phyloP scores from a whole-genome alignment of 164 flowering plant genomes.

The Paratinospora sagittata region DNA sequence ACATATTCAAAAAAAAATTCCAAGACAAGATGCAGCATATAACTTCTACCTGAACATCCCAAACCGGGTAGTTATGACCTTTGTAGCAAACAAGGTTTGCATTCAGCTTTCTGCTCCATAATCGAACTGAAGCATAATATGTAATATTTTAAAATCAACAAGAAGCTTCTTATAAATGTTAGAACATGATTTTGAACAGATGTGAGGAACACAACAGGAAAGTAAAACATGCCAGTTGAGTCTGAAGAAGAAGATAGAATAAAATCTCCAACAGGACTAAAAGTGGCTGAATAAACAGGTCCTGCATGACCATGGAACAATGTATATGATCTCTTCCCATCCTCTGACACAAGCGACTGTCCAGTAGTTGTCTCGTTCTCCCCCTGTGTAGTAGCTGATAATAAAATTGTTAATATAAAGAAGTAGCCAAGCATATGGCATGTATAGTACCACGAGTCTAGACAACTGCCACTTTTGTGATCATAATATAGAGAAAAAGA shows the following conservation, averaged over 20 bases:
- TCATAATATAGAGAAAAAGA: too few species aligned
- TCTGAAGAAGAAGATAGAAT: slow-evolving; percentile 91
- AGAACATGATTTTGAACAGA: background rate
- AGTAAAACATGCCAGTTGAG: slow-evolving; percentile 62
- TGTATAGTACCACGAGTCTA: too few species aligned
- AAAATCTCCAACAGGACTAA: slow-evolving; percentile 90
- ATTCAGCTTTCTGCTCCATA: slow-evolving; percentile 93
- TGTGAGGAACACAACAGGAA: background rate
- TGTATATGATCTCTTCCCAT: slow-evolving; percentile 70
- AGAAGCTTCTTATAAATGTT: background rate
- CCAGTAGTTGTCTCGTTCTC: slow-evolving; percentile 54
- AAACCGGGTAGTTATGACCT: slow-evolving; percentile 98
- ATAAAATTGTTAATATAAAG: slow-evolving; percentile 10
- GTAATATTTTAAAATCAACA: background rate
- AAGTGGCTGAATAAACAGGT: slow-evolving; percentile 83
- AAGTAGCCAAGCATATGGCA: background rate
- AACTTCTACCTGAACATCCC: slow-evolving; percentile 92
- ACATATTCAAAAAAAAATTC: background rate
- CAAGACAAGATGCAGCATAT: background rate
- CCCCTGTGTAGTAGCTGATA: slow-evolving; percentile 63
- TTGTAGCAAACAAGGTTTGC: slow-evolving; percentile 98
- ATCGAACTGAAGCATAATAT: slow-evolving; percentile 56
- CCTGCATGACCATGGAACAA: slow-evolving; percentile 92
- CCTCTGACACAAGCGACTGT: slow-evolving; percentile 33
- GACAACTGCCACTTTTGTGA: too few species aligned